Base-by-base conservation (phyloP, 148 eudicot genomes). In the Gaultheria prostrata region DNA sequence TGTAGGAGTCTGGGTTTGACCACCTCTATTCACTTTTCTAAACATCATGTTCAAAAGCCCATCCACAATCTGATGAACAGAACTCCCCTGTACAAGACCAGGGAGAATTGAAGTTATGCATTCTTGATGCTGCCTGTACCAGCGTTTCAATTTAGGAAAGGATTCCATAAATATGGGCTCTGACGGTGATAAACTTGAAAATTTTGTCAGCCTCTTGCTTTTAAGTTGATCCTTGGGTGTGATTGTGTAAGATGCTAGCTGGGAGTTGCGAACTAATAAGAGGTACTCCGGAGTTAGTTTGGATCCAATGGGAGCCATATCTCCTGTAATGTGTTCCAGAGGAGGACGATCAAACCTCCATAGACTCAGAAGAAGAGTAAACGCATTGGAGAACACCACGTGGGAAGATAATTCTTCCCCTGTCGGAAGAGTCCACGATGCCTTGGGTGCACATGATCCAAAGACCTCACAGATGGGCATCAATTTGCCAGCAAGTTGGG, bases 261-360 rank as follows among this genome's bases (percentile, higher is more conserved):
- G 94, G 83, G 93, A 84, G 85, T 97, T 97, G 86, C 93, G 90
- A 79, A 91, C 95, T 87, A 91, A 65, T 71, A 97, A 89, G 67
- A 97, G 98, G 86, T 87, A 91, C 82, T 97, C 99, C 20, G 97
- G 98, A 79, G 97, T 95, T 84, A 92, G 82, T 80, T 89, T 95
- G 78, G 95, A 89, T 51, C 94, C 97, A 76, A 94, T 95, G 32
- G 95, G 89, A 70, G 93, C 84, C 76, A 89, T 88, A 84, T 92
- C 96, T 77, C 95, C 95, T 82, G 86, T 82, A 61, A 91, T 90
- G 59, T 89, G 89, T 76, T 93, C 96, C 75, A 92, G 86, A 70
- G 96, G 96, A 32, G 96, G 92, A 82, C 90, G 98, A 86, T 97
- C 94, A 83, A 97, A 97, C 83, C 95, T 91, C 99, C 99, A 97